Evolutionary conservation across 2,329 filamentous ascomycete species (phyloP).

Genomic region (Anisogramma anomala): DNA sequence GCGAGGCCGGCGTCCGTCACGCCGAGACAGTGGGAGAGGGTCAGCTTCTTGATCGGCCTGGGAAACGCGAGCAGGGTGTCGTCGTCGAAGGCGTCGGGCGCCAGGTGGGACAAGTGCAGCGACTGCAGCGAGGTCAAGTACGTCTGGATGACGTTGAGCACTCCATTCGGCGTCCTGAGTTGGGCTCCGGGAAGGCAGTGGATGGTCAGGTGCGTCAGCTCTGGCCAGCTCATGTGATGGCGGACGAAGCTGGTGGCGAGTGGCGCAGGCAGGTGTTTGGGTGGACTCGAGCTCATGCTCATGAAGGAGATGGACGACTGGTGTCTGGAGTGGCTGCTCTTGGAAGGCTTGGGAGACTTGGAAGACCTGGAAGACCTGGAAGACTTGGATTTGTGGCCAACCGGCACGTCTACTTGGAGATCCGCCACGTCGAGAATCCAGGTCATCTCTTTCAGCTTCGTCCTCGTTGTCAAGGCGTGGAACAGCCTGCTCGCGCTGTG

Average conservation of each 20-base stretch:
- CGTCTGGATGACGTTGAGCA: constrained; percentile 39
- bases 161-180: constrained; percentile 35
- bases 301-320: constrained; percentile 5
- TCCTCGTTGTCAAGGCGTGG: constrained; percentile 47
- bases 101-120: constrained; percentile 47
- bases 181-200: constrained; percentile 47
- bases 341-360: constrained; percentile 32
- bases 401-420: constrained; percentile 13
- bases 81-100: constrained; percentile 46
- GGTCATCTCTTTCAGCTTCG: constrained; percentile 43
- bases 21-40: constrained; percentile 43
- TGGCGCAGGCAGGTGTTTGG: constrained; percentile 27
- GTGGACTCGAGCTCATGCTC: constrained; percentile 20
- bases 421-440: constrained; percentile 40
- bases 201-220: constrained; percentile 45
- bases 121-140: constrained; percentile 43
- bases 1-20: constrained; percentile 46
- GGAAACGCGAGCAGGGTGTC: constrained; percentile 43
- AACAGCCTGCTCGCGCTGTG: constrained; percentile 45
- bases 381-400: constrained; percentile 26
- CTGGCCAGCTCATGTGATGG: constrained; percentile 42
- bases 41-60: constrained; percentile 37
- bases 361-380: no score
- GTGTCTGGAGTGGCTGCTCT: constrained; percentile 13
- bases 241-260: constrained; percentile 24